Evolutionary conservation across 1,284 basidiomycete species (phyloP), one percentile per base, ranked within the genome.

Genomic region (Ganoderma multipileum): DNA sequence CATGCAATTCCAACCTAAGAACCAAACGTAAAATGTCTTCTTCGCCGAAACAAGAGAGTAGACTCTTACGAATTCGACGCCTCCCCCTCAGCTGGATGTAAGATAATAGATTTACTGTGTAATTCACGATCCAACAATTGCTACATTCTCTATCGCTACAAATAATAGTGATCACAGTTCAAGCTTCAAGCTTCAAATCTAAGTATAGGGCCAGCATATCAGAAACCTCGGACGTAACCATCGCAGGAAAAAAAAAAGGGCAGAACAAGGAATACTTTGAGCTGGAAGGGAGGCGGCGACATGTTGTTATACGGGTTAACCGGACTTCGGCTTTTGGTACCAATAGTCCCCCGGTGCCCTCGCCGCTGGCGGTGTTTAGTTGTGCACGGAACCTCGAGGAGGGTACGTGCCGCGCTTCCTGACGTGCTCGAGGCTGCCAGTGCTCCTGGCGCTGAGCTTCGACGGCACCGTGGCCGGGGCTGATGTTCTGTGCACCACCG

Each of bases 401-500:
- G 58, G 58, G 58, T 60, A 60, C 12, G 58, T 41, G 38, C 39
- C n/a, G 57, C 33, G 57, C 57, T 58, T 38, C 28, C 9, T 7
- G 54, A 11, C 18, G 54, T 33, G 8, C 33, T 38, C n/a, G 8
- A 12, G 12, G 23, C 57, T 58, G 20, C n/a, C 20, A n/a, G 23
- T 60, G 38, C n/a, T 39, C 58, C 23, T n/a, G n/a, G 42, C 2
- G 23, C 36, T 26, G 36, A 23, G n/a, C 18, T 18, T 28, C 28
- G 54, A 33, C 26, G 68, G 64, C 2, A 75, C 33, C 52, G 68
- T 23, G 36, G 66, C 58, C 18, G 75, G 75, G 61, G 73, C 75
- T n/a, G 72, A 72, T 11, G 54, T 38, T 1, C 65, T 61, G 38
- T 76, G 72, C 14, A 64, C 63, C 71, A 72, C 69, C 83, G 85